Conservation (phyloP, 805 yeast genomes). For the Pichia phayaonensis region DNA sequence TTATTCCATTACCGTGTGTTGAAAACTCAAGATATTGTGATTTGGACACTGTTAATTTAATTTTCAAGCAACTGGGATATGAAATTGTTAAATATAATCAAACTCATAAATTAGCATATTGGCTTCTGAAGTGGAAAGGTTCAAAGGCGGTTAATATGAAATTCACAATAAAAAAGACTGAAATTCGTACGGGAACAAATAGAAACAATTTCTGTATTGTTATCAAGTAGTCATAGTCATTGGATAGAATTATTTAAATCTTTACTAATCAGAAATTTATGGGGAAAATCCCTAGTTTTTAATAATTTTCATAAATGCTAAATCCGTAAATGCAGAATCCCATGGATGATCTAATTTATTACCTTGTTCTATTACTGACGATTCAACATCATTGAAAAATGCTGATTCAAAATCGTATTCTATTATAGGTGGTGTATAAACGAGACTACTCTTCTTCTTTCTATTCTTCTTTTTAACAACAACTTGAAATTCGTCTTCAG, state of each 20-base stretch:
- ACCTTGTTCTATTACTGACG: neutral
- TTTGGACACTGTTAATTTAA: neutral
- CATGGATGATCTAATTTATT: slow-evolving; percentile 11
- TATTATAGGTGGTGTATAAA: slow-evolving; percentile 6
- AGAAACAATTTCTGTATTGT: slow-evolving; percentile 67
- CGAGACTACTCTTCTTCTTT: slow-evolving; percentile 6
- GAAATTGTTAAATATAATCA: slow-evolving; percentile 37
- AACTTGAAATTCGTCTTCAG: slow-evolving; percentile 14
- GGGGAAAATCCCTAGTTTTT: neutral
- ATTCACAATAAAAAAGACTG: slow-evolving; percentile 33
- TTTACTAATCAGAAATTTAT: neutral
- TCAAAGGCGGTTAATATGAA: slow-evolving; percentile 7
- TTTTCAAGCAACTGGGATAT: slow-evolving; percentile 56
- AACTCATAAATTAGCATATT: slow-evolving; percentile 67
- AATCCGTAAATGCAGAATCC: slow-evolving; percentile 25
- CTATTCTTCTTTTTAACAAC: slow-evolving; percentile 12
- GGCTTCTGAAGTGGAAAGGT: slow-evolving; percentile 51
- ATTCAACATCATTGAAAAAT: slow-evolving; percentile 11
- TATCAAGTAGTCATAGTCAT: slow-evolving; percentile 14
- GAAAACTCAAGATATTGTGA: slow-evolving; percentile 71
- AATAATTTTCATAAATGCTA: slow-evolving; percentile 11
- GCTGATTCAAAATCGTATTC: slow-evolving; percentile 13
- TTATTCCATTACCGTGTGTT: slow-evolving; percentile 83
- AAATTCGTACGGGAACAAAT: slow-evolving; percentile 46
- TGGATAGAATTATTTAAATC: neutral